These are phyloP conservation scores for Paraconiothyrium sp. DNA, from an alignment of 2,329 filamentous ascomycete genomes.

Conservation along the genomic window DNA sequence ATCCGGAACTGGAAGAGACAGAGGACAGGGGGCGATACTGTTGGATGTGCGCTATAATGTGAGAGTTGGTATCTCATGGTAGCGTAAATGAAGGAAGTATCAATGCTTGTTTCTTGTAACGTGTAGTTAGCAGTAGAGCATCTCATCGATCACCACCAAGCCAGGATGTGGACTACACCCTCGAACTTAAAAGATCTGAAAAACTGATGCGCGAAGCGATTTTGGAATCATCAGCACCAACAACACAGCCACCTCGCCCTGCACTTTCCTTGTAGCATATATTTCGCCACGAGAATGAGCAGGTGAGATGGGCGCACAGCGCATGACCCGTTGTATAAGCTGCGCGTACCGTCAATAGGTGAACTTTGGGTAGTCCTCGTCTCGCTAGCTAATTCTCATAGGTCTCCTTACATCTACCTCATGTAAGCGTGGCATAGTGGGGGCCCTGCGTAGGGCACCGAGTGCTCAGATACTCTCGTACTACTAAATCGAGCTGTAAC, in stretches of 20 bases:
- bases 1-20: constrained; percentile 14
- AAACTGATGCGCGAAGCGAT: no score
- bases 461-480: not conserved
- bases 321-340: not conserved
- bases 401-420: not conserved
- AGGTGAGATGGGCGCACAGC: not conserved
- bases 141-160: no score
- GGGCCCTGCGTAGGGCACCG: not conserved
- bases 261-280: no score
- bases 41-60: constrained; percentile 5
- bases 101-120: not conserved
- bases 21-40: not conserved
- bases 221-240: no score
- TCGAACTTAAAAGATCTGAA: no score
- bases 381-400: not conserved
- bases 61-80: not conserved
- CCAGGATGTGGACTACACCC: no score
- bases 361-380: not conserved
- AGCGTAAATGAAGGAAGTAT: not conserved
- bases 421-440: not conserved
- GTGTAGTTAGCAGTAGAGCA: not conserved
- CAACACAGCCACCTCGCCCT: no score
- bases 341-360: not conserved
- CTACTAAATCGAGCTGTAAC: not conserved
- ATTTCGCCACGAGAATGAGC: not conserved